phyloP scores from a whole-genome alignment of 2,329 filamentous ascomycete species.

The Aphanocladium album region DNA sequence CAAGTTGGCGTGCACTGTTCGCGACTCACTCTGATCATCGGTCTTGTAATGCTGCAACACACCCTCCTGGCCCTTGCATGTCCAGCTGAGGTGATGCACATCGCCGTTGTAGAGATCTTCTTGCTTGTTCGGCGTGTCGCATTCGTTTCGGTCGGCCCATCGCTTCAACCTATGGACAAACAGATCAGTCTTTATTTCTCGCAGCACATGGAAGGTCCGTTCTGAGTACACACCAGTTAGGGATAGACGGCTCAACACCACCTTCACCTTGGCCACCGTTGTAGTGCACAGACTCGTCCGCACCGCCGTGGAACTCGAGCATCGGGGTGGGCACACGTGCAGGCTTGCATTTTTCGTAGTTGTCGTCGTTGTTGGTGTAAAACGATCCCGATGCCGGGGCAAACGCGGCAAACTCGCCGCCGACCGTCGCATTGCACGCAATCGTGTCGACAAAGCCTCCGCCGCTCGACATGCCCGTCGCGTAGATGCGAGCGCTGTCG shows the following conservation, averaged over 20 bases:
- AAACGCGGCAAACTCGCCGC: conserved; percentile 39
- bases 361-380: conserved; percentile 37
- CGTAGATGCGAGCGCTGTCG: conserved; percentile 40
- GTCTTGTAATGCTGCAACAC: conserved; percentile 41
- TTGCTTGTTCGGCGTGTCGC: conserved; percentile 25
- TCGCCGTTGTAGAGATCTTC: conserved; percentile 31
- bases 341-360: conserved; percentile 32
- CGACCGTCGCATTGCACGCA: conserved; percentile 37
- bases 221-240: conserved; percentile 23
- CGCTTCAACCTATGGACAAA: conserved; percentile 27
- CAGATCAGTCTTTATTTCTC: neutral
- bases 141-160: conserved; percentile 38
- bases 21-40: conserved; percentile 30
- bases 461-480: conserved; percentile 43
- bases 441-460: conserved; percentile 43
- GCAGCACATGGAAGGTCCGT: neutral
- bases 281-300: conserved; percentile 38
- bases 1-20: neutral
- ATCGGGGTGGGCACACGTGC: conserved; percentile 34
- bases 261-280: conserved; percentile 38
- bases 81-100: conserved; percentile 40
- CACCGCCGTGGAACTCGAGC: conserved; percentile 41
- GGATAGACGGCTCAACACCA: conserved; percentile 34
- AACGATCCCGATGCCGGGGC: conserved; percentile 41
- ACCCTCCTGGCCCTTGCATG: conserved; percentile 30